Percentiles rank a stretch among this genome's conserved stretches.
These are phyloP conservation scores for Sonneratia alba DNA, from an alignment of 345 rosid genomes.

Conservation along the genomic window DNA sequence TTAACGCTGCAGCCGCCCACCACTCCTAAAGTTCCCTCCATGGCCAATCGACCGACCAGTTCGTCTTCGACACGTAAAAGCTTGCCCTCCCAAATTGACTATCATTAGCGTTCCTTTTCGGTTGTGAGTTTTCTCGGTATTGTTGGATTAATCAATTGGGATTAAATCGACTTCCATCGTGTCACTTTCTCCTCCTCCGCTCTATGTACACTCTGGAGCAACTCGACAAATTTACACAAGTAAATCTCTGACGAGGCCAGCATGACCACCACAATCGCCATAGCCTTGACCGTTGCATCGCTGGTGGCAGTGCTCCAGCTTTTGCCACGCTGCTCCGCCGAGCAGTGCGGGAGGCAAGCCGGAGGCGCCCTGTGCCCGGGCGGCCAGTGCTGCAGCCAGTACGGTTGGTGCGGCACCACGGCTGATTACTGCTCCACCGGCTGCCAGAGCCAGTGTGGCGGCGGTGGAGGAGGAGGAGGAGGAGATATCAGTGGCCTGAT, in stretches of 20 bases:
- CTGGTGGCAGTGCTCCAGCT: constrained; percentile 3
- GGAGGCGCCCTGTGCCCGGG: constrained; percentile 41
- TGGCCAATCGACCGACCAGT: not conserved
- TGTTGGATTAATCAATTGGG: not conserved
- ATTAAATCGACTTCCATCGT: not conserved
- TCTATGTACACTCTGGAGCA: not conserved
- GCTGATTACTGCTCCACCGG: constrained; percentile 28
- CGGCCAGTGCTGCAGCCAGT: constrained; percentile 35
- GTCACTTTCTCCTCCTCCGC: not conserved
- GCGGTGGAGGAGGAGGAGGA: constrained; percentile 8
- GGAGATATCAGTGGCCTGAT: constrained; percentile 23
- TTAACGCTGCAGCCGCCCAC: not conserved
- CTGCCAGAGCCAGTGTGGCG: constrained; percentile 56
- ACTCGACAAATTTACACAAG: not conserved
- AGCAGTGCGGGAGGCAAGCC: constrained; percentile 50
- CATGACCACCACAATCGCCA: not conserved
- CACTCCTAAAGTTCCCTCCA: not conserved
- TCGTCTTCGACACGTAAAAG: not conserved
- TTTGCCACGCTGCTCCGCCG: constrained; percentile 16
- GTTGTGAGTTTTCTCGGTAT: too few species aligned
- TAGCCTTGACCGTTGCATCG: constrained; percentile 4
- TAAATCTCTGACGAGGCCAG: not conserved
- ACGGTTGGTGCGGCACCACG: constrained; percentile 45
- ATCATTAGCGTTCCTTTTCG: not conserved
- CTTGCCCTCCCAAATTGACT: not conserved